phyloP scores from a whole-genome alignment of 768 basidiomycete species.

The Sutorius australiensis region DNA sequence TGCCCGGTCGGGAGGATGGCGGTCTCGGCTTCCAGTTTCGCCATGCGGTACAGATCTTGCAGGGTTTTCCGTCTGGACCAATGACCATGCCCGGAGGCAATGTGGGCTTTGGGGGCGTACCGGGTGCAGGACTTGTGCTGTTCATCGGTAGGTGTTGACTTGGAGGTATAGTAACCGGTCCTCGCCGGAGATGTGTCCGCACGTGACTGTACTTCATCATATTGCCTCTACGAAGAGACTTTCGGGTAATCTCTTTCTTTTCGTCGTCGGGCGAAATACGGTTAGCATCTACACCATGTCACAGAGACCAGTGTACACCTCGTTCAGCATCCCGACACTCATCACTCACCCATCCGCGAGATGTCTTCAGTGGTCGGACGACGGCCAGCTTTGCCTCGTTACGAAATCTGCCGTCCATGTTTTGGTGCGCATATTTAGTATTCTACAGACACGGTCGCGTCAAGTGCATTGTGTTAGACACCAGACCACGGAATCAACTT shows the following conservation, averaged over 20 bases:
- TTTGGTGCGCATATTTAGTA: slow-evolving; percentile 43
- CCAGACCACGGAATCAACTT: slow-evolving; percentile 72
- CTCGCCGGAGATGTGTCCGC: neutral
- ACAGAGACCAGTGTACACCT: slow-evolving; percentile 40
- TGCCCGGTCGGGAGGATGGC: slow-evolving; percentile 27
- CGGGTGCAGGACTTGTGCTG: slow-evolving; percentile 3
- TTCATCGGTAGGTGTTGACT: slow-evolving; percentile 5
- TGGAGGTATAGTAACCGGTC: neutral
- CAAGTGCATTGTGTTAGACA: slow-evolving; percentile 43
- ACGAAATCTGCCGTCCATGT: slow-evolving; percentile 67
- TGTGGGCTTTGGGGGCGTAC: slow-evolving; percentile 15
- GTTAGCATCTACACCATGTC: slow-evolving; percentile 13
- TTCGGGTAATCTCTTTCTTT: neutral
- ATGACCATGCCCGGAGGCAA: slow-evolving; percentile 82
- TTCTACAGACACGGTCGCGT: neutral
- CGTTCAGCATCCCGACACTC: slow-evolving; percentile 56
- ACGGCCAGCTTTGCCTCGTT: slow-evolving; percentile 67
- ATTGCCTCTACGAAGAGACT: no score
- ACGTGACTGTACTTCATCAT: slow-evolving; percentile 20
- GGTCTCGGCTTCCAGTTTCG: slow-evolving; percentile 57
- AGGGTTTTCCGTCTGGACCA: slow-evolving; percentile 92
- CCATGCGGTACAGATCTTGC: slow-evolving; percentile 87
- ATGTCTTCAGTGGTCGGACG: slow-evolving; percentile 69
- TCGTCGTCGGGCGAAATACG: neutral
- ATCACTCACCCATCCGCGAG: slow-evolving; percentile 54